A percentile compares a stretch with the other conserved stretches of the same genome.
phyloP scores from a whole-genome alignment of 441 rosid species.

The Kokia cookei region DNA sequence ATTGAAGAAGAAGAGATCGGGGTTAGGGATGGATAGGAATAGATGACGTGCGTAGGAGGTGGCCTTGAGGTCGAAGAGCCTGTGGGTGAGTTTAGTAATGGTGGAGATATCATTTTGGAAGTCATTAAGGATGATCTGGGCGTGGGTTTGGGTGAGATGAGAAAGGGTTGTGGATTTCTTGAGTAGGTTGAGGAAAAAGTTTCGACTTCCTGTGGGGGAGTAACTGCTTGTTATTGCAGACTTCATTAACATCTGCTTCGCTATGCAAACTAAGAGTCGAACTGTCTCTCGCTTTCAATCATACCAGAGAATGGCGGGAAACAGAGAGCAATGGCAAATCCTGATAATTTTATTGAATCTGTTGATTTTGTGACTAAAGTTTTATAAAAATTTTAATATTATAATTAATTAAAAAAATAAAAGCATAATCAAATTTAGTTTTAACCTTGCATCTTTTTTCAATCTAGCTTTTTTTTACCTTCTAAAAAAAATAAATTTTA shows the following conservation, averaged over 20 bases:
- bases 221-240: constrained; percentile 2
- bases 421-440: too few relatives aligned
- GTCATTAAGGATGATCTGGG: constrained; percentile 43
- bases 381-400: too few relatives aligned
- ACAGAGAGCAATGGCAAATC: not conserved
- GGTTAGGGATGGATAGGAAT: constrained; percentile 41
- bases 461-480: too few relatives aligned
- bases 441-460: too few relatives aligned
- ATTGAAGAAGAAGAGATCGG: constrained; percentile 62
- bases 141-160: constrained; percentile 32
- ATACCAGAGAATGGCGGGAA: not conserved
- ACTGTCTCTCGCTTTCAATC: not conserved
- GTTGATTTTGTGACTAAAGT: too few relatives aligned
- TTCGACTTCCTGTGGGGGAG: constrained; percentile 15
- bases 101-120: constrained; percentile 35
- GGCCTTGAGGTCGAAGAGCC: constrained; percentile 41
- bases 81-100: constrained; percentile 53
- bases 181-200: constrained; percentile 43
- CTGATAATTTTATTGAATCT: too few relatives aligned
- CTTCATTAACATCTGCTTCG: constrained; percentile 18
- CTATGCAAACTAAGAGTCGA: not conserved
- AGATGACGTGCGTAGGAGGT: constrained; percentile 34
- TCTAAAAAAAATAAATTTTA: too few relatives aligned
- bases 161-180: constrained; percentile 37
- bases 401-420: too few relatives aligned